Base-by-base conservation (phyloP, 805 yeast species). In the Teunomyces atbi region DNA sequence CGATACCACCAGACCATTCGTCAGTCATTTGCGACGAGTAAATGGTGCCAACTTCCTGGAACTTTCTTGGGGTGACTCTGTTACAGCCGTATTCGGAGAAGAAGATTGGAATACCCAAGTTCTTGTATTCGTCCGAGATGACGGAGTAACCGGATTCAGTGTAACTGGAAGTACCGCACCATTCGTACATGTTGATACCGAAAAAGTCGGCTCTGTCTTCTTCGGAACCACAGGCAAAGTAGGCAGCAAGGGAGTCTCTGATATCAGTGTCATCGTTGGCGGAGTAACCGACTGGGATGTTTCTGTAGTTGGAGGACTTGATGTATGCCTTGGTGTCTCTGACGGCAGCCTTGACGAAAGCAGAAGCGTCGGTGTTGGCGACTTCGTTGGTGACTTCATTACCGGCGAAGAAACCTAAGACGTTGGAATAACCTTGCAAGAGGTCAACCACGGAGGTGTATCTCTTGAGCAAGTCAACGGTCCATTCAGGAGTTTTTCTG, bases 1-100 rank as follows among this genome's bases (percentile, higher is more conserved):
- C 92, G 61, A 86, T 86, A 79, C 92, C 95, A 71, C 95, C 92
- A 42, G 92, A 86, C 94, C 92, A 86, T 50, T 84, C 84, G 64
- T 77, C 85, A 53, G 90, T 85, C 95, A 86, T 86, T 33, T 85
- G 73, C 42, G 64, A 62, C 53, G 83, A 72, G 70, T 77, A 86
- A 33, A 86, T 60, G 48, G 89, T 75, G 37, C 69, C 79, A 54
- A 86, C 86, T 69, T 86, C 92, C 47, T 81, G 73, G 78, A 86
- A 86, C 53, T 65, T 63, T 80, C 92, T 82, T 69, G 92, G 92
- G 35, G 57, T 54, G 48, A 81, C 84, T 50, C 62, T 73, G 68
- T 84, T 86, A 74, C 92, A 86, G 64, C 92, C 92, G 62, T 86
- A 86, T 73, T 86, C 94, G 38, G 91, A 84, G 74, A 86, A 86